Percentiles rank a stretch among this genome's conserved stretches.
These are phyloP conservation scores for Borealophlyctis nickersoniae DNA, from an alignment of 192 early-diverging fungal species.

Conservation along the genomic window DNA sequence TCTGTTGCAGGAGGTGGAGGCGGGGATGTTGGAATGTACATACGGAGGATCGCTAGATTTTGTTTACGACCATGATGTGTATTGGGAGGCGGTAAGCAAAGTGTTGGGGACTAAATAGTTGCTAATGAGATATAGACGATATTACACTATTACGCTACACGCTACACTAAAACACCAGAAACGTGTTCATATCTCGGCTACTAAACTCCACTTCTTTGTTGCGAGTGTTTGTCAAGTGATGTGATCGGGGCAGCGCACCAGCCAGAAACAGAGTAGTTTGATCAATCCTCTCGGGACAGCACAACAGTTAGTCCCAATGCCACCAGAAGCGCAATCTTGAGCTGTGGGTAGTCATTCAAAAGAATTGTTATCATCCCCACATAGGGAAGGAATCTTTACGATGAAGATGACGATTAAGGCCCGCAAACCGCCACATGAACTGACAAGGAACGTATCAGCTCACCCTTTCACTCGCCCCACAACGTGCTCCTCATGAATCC, in stretches of 20 bases:
- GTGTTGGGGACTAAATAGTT: too few species aligned
- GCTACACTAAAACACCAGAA: too few species aligned
- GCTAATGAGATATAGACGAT: too few species aligned
- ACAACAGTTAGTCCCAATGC: constrained; percentile 52
- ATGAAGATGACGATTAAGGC: not conserved
- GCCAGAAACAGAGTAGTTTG: too few species aligned
- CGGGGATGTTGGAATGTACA: not conserved
- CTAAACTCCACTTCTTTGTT: too few species aligned
- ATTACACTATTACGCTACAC: too few species aligned
- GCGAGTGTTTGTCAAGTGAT: too few species aligned
- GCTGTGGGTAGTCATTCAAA: constrained; percentile 92
- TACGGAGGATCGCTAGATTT: not conserved
- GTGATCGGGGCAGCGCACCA: too few species aligned
- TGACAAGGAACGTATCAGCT: not conserved
- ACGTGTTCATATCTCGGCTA: too few species aligned
- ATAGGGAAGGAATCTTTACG: constrained; percentile 71
- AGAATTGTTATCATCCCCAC: constrained; percentile 94
- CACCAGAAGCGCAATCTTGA: constrained; percentile 80
- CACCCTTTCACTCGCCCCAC: constrained; percentile 82
- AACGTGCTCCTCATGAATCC: constrained; percentile 86
- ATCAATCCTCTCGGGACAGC: constrained; percentile 36
- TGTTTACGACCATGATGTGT: not conserved
- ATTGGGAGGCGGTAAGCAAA: too few species aligned
- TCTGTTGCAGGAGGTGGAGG: not conserved
- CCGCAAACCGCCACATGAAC: not conserved